Conservation (phyloP, 345 rosid species). For the Carallia brachiata region DNA sequence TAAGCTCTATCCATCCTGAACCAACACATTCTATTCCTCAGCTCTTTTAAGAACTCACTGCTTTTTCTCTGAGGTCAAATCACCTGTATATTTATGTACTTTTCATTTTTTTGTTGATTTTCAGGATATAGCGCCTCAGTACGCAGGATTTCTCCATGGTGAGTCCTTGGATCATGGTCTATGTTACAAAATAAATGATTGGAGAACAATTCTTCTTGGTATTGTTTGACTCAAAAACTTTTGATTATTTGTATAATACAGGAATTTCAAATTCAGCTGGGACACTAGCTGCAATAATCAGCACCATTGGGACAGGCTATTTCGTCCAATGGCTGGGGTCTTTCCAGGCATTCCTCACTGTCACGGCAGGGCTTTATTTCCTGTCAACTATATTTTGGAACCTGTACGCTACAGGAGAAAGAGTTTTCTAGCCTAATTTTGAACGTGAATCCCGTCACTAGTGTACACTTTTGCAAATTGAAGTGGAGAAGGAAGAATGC, state of each 20-base stretch:
- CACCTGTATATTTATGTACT: background rate
- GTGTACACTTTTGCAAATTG: background rate
- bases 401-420: slow-evolving; percentile 73
- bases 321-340: slow-evolving; percentile 90
- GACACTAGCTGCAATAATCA: slow-evolving; percentile 85
- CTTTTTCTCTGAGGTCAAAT: background rate
- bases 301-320: slow-evolving; percentile 93
- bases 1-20: background rate
- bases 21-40: too few species aligned
- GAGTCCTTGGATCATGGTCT: slow-evolving; percentile 9
- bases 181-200: background rate
- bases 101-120: background rate
- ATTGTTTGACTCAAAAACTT: background rate
- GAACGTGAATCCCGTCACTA: too few species aligned
- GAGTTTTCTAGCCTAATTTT: slow-evolving; percentile 50
- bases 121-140: slow-evolving; percentile 94
- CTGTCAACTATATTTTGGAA: slow-evolving; percentile 65
- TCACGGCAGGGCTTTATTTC: slow-evolving; percentile 84
- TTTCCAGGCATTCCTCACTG: slow-evolving; percentile 73
- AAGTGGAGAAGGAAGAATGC: background rate
- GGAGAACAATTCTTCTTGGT: background rate
- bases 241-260: slow-evolving; percentile 16
- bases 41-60: background rate
- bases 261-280: slow-evolving; percentile 88
- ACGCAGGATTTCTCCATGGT: slow-evolving; percentile 90